These are phyloP conservation scores for Dendrobium officinale DNA, from an alignment of 106 monocot species.

Conservation along the genomic window DNA sequence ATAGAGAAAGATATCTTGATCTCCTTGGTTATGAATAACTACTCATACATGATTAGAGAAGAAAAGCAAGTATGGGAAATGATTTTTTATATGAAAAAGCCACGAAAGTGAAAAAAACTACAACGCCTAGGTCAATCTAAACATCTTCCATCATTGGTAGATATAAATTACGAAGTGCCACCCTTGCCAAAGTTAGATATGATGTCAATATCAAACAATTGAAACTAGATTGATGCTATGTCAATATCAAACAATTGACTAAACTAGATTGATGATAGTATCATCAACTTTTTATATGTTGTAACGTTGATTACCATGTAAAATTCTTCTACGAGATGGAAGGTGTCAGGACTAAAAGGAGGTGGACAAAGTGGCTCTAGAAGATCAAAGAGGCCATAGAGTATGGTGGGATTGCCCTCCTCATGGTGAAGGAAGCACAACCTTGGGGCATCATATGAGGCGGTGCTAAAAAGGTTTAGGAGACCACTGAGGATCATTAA, in stretches of 20 bases:
- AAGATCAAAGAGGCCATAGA: background rate
- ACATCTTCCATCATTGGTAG: background rate
- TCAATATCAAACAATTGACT: background rate
- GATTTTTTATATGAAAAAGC: background rate
- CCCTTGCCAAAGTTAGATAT: background rate
- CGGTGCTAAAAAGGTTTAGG: background rate
- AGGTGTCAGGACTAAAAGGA: background rate
- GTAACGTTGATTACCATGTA: background rate
- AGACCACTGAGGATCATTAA: background rate
- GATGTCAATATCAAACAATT: background rate
- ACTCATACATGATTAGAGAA: background rate
- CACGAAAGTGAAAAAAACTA: background rate
- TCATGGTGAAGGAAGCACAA: background rate
- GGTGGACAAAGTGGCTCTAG: too few relatives aligned
- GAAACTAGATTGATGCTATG: background rate
- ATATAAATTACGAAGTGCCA: background rate
- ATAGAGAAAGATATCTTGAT: background rate
- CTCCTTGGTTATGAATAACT: background rate
- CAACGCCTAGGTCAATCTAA: background rate
- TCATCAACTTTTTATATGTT: background rate
- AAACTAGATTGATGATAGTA: background rate
- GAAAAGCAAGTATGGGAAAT: background rate
- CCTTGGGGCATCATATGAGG: background rate
- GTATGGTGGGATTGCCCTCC: background rate
- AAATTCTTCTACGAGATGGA: background rate